phyloP scores from a whole-genome alignment of 495 filamentous ascomycete genomes.

The Penicillium crystallinum region DNA sequence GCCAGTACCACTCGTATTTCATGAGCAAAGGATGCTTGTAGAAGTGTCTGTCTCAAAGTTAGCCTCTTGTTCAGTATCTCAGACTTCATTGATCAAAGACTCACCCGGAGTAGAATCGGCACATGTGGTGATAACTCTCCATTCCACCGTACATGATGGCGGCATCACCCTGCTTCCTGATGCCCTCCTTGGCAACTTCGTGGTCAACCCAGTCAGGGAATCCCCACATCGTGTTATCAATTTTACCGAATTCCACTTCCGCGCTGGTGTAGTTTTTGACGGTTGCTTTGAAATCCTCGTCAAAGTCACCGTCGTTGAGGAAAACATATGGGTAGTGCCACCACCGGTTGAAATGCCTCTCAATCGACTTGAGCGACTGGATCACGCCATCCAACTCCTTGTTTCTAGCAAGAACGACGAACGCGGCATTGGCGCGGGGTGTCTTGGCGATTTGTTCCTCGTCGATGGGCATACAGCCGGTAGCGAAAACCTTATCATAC shows the following conservation, averaged over 20 bases:
- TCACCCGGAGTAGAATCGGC: constrained; percentile 96
- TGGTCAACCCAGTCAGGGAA: constrained; percentile 94
- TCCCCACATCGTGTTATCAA: constrained; percentile 88
- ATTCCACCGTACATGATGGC: constrained; percentile 99
- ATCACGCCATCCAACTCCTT: constrained; percentile 96
- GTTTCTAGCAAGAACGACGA: constrained; percentile 93
- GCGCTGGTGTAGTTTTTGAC: constrained; percentile 85
- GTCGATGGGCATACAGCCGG: constrained; percentile 63
- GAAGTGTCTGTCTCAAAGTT: constrained; percentile 63
- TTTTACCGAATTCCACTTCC: constrained; percentile 88
- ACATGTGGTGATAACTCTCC: constrained; percentile 99
- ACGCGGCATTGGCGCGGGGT: constrained; percentile 83
- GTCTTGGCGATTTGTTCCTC: constrained; percentile 55
- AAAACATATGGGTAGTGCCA: constrained; percentile 99
- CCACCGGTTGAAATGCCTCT: constrained; percentile 99
- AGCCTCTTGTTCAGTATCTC: constrained; percentile 8
- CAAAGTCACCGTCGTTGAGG: constrained; percentile 96
- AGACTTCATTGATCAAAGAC: constrained; percentile 13
- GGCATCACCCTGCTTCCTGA: constrained; percentile 90
- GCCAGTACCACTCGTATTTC: constrained; percentile 99
- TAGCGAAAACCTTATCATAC: constrained; percentile 92
- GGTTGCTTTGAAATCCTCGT: constrained; percentile 82
- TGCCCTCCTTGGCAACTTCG: constrained; percentile 90
- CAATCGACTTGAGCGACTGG: constrained; percentile 94
- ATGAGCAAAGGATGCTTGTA: constrained; percentile 93